Evolutionary conservation across 352 stramenopile species (phyloP), one percentile per base, ranked within the genome.

Genomic region (Globisporangium camurandrum): DNA sequence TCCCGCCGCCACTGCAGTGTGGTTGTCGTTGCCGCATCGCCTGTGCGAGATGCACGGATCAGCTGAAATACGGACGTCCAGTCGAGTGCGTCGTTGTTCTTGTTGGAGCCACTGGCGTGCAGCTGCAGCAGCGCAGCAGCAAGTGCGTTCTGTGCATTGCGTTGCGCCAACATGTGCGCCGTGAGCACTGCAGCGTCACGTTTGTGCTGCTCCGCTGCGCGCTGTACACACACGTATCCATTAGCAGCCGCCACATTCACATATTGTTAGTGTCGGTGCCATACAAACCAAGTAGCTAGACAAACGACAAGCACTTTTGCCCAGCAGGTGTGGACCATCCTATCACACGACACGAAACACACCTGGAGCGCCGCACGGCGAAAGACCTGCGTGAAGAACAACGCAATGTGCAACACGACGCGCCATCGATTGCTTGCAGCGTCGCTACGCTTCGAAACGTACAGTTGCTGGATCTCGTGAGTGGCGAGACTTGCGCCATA

Each of bases 331-430:
- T n/a, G n/a, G n/a, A n/a, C n/a, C n/a, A n/a, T n/a, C n/a, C n/a
- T n/a, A n/a, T 10, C 14, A 45, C 19, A n/a, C 40, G 20, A 12
- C 4, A 5, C 8, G 30, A 4, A 28, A 31, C 52, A 37, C 26
- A 63, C 56, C 56, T 59, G 46, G 9, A 75, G 54, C 11, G 62
- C 51, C 6, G 60, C 53, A 17, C 57, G 54, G 24, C 66, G 59
- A 45, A 75, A 75, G 3, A 75, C 20, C 2, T 63, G 53, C 14
- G 60, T 55, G 31, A 75, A 75, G 33, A 70, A 75, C 11, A 75
- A 24, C 19, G 67, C 60, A 10, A 67, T 61, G n/a, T 67, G 38
- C 20, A 26, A 33, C n/a, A 51, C 63, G 30, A 70, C 37, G 30
- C 54, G 56, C 66, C 66, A 75, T 22, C 62, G 59, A 4, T 75